Evolutionary conservation across 2,329 filamentous ascomycete species (phyloP).

Genomic region (Pseudogymnoascus sp.): DNA sequence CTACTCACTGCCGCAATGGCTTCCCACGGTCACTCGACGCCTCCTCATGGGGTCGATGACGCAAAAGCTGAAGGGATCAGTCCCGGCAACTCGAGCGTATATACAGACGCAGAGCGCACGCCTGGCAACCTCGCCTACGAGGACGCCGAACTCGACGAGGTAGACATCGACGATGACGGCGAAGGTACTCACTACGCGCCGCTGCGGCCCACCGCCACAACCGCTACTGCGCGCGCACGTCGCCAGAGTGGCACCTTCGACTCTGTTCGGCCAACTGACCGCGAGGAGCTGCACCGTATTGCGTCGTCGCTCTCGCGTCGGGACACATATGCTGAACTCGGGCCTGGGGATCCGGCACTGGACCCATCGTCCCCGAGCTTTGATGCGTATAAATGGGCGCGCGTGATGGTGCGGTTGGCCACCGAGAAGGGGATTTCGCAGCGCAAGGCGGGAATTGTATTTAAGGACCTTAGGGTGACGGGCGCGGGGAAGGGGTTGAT

Average conservation of each 20-base stretch:
- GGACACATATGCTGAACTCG: conserved; percentile 31
- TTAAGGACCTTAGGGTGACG: conserved; percentile 58
- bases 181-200: not conserved
- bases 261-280: conserved; percentile 16
- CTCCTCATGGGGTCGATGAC: not conserved
- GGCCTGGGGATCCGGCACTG: conserved; percentile 40
- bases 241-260: not conserved
- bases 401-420: conserved; percentile 42
- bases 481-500: conserved; percentile 62
- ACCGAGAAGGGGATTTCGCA: conserved; percentile 48
- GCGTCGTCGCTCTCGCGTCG: conserved; percentile 18
- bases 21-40: not conserved
- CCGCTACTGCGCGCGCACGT: not conserved
- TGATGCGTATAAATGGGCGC: conserved; percentile 46
- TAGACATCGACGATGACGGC: not conserved
- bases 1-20: not conserved
- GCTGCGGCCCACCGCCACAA: not conserved
- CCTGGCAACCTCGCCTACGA: not conserved
- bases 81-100: not conserved
- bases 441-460: conserved; percentile 53
- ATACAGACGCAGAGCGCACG: not conserved
- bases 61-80: not conserved
- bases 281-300: conserved; percentile 22
- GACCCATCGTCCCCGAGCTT: conserved; percentile 46
- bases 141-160: not conserved